Base-by-base conservation (phyloP, 2,329 filamentous ascomycete species). In the Daldinia eschscholtzii region DNA sequence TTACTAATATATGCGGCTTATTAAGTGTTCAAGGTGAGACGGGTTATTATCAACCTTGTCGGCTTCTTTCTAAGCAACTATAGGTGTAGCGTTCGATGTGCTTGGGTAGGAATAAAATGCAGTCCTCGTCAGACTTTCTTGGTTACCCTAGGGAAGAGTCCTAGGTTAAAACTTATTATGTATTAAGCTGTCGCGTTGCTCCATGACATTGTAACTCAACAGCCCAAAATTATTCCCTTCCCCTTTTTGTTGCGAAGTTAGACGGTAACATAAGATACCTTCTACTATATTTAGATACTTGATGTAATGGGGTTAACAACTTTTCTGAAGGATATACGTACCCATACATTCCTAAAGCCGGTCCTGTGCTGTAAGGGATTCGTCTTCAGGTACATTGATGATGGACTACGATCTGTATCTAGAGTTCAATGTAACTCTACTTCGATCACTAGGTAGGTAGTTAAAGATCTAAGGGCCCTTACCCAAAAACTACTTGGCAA, bases 391-490 rank as follows among this genome's bases (percentile, higher is more conserved):
- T 30, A 28, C 5, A 50, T 7, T 6, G 5, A 18, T 30, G 4
- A 52, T 4, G 10, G 6, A 7, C 26, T 15, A 6, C 2, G n/a
- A 52, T 33, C 46, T 52, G n/a, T 9, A 4, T 18, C 46, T 18
- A 33, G 15, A 30, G 44, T 4, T 15, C 6, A 9, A 33, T 33
- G 26, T 18, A 18, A 30, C 46, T 30, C 6, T 18, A 33, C 33
- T 26, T 18, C 33, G 15, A 30, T 33, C 33, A 52, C 46, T 18
- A 33, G 2, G 13, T 18, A 33, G 2, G 13, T 28, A 33, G 15
- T 48, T 28, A 7, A 52, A 33, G 26, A 52, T 52, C 46, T 52
- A 13, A 18, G 26, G 28, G 33, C 46, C 46, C 46, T 33, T 52
- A 52, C 28, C 46, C 13, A 33, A 26, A 5, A 33, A 30, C 46